Evolutionary conservation across 768 basidiomycete species (phyloP), one percentile per base, ranked within the genome.

Genomic region (Collybia mongolica): DNA sequence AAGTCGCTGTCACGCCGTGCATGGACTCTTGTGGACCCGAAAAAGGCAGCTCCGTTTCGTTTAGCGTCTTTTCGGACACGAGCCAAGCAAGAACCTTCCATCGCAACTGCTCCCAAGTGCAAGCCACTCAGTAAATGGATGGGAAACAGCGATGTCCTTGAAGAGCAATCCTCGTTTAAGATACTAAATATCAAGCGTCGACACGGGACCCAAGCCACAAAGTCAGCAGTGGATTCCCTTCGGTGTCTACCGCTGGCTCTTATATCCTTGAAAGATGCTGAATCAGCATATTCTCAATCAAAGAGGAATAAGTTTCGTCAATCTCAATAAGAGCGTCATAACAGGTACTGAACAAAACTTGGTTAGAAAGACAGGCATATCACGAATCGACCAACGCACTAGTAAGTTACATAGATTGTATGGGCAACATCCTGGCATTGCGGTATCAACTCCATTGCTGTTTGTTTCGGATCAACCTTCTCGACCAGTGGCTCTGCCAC

Each of bases 11-110:
- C 51, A 46, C 48, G 39, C 44, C 52, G 56, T 23, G 40, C 49
- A 18, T 62, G 65, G 59, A 59, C 46, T 18, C 54, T 68, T 7
- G 62, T 71, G 9, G 69, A 75, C 48, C 70, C 73, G 32, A 65
- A 67, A 28, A 71, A 64, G 43, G 52, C 51, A 11, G 46, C 56
- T 51, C 64, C 58, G 28, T 64, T 65, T 60, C 63, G 48, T 51
- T 57, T 48, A 20, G 62, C 56, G 15, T 58, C 53, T 20, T 65
- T 60, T 40, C 54, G 39, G 46, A 37, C 20, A 29, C 28, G 42
- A 23, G 19, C 15, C 19, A 12, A 24, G 32, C 6, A 40, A 20
- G 37, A 20, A 39, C 14, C 22, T 29, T 19, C 40, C 1, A 15
- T 17, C 40, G 23, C 18, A 43, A 35, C 18, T n/a, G 29, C 14